phyloP scores from a whole-genome alignment of 2,329 filamentous ascomycete genomes.

The Dactylellina leptospora region DNA sequence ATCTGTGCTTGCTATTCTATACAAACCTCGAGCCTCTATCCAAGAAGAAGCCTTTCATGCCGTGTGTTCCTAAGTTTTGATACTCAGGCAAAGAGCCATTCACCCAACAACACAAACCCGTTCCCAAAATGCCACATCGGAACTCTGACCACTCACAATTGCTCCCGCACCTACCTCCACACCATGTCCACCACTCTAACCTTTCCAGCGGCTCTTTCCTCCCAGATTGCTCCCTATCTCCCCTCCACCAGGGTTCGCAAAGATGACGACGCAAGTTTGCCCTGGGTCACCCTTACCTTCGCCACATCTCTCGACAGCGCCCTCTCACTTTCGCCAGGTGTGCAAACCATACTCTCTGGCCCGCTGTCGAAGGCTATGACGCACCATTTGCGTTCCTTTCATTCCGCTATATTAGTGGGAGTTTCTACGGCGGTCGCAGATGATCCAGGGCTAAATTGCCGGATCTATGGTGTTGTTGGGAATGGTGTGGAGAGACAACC shows the following conservation, averaged over 20 bases:
- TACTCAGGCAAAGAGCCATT: background rate
- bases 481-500: conserved; percentile 71
- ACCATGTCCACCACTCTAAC: conserved; percentile 26
- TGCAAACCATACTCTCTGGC: conserved; percentile 84
- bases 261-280: conserved; percentile 46
- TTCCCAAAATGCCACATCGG: conserved; percentile 32
- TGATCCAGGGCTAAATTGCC: conserved; percentile 84
- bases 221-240: conserved; percentile 55
- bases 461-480: conserved; percentile 67
- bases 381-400: conserved; percentile 82
- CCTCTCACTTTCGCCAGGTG: conserved; percentile 77
- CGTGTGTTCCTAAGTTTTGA: background rate
- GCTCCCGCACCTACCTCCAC: background rate
- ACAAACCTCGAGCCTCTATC: background rate
- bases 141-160: background rate
- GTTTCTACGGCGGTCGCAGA: conserved; percentile 85
- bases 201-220: conserved; percentile 31
- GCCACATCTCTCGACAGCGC: conserved; percentile 87
- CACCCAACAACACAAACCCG: background rate
- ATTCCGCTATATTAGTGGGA: conserved; percentile 86
- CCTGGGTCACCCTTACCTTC: conserved; percentile 82
- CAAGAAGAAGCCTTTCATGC: too few relatives aligned
- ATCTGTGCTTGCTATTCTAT: too few relatives aligned
- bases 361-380: conserved; percentile 89
- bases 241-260: conserved; percentile 6